Evolutionary conservation across 2,329 filamentous ascomycete genomes (phyloP).

Genomic region (Aspergillus sojae): DNA sequence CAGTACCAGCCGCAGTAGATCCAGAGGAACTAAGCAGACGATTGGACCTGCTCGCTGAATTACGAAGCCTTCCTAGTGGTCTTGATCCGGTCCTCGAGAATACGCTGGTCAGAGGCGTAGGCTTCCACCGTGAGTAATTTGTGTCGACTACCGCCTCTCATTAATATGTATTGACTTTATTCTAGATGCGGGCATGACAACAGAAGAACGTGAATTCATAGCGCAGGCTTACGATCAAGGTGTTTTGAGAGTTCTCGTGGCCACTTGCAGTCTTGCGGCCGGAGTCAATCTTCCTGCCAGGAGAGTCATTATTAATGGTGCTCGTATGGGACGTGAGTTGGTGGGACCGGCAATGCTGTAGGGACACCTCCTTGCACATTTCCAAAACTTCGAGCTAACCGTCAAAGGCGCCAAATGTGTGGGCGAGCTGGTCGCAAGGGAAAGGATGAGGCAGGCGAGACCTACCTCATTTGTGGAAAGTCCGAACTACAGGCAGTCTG

Average conservation of each 20-base stretch:
- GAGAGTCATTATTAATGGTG: constrained; percentile 74
- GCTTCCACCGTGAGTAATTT: constrained; percentile 67
- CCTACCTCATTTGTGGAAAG: constrained; percentile 72
- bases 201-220: constrained; percentile 73
- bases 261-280: constrained; percentile 78
- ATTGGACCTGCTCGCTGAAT: constrained; percentile 65
- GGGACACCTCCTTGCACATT: constrained; percentile 17
- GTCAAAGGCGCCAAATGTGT: constrained; percentile 69
- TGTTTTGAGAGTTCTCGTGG: constrained; percentile 69
- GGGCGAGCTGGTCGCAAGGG: constrained; percentile 77
- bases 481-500: constrained; percentile 70
- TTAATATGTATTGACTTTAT: constrained; percentile 28
- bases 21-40: constrained; percentile 58
- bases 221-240: constrained; percentile 71
- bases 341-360: constrained; percentile 76
- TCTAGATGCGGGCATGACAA: constrained; percentile 59
- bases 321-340: constrained; percentile 73
- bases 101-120: constrained; percentile 68
- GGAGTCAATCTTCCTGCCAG: constrained; percentile 76
- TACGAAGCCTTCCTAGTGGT: constrained; percentile 67
- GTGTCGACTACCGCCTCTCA: not conserved
- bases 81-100: constrained; percentile 67
- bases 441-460: constrained; percentile 76
- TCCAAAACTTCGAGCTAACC: constrained; percentile 24
- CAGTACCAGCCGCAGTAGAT: constrained; percentile 51